Evolutionary conservation across 2,329 filamentous ascomycete species (phyloP), one percentile per base, ranked within the genome.

Genomic region (Pseudopithomyces chartarum): DNA sequence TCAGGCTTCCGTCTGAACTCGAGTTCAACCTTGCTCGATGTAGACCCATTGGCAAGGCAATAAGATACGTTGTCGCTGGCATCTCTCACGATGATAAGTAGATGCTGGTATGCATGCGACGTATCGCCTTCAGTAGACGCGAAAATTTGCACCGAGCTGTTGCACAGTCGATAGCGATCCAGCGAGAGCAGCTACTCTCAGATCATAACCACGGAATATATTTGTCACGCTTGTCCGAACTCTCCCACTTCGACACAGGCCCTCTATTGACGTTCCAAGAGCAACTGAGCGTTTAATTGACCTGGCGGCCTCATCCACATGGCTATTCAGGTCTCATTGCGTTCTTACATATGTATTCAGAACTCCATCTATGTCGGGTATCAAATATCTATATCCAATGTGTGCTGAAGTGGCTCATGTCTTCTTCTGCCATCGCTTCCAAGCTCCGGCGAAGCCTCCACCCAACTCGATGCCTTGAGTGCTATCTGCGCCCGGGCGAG

Each of bases 261-360:
- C 71, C 69, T 75, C 71, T 74, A 66, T 71, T 66, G 71, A 74
- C 70, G 71, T 75, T 75, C 73, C 73, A 67, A 75, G 73, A 75
- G 33, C 42, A 60, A 52, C 48, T 64, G 70, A 63, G 58, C 69
- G 73, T 75, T 73, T 73, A 74, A 74, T 75, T 75, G 73, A 75
- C 71, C 66, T 71, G 69, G 58, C 64, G 69, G 70, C 69, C 65
- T 61, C 46, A n/a, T 42, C 54, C 62, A 60, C 55, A 53, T 74
- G 67, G 70, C 70, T 74, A 55, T 61, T 58, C 67, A 60, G 69
- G 73, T 75, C 73, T 75, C 73, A 75, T 75, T 68, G 64, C 71
- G 70, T 63, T 66, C 71, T 62, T 63, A 75, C 71, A 75, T 68
- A 22, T 34, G 3, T 15, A 26, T 42, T 32, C 29, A 10, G 4